phyloP scores from a whole-genome alignment of 768 basidiomycete species.

The Kondoa malvinella region DNA sequence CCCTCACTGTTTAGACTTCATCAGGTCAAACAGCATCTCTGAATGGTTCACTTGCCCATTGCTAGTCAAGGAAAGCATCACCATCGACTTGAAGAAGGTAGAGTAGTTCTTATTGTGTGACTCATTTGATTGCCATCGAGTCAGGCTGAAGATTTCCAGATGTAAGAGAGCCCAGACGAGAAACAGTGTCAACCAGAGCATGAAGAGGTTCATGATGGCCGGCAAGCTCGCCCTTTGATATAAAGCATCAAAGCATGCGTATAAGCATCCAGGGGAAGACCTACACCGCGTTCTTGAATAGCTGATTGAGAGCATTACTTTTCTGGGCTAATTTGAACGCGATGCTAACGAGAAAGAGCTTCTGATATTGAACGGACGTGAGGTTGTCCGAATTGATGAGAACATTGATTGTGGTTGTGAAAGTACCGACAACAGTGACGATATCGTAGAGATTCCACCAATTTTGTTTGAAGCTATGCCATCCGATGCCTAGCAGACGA shows the following conservation, averaged over 20 bases:
- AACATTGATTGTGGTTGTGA: conserved; percentile 62
- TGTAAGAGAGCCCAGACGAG: conserved; percentile 76
- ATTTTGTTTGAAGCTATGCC: conserved; percentile 63
- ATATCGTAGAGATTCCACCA: conserved; percentile 92
- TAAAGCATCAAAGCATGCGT: neutral
- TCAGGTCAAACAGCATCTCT: conserved; percentile 13
- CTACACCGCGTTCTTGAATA: conserved; percentile 90
- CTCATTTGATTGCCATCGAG: conserved; percentile 61
- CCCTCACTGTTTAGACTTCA: conserved; percentile 47
- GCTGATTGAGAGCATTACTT: conserved; percentile 69
- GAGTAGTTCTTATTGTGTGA: conserved; percentile 58
- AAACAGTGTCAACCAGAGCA: conserved; percentile 77
- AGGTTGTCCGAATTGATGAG: conserved; percentile 40
- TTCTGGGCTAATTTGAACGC: conserved; percentile 86
- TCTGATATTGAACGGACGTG: conserved; percentile 42
- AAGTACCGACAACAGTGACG: conserved; percentile 58
- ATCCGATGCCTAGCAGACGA: conserved; percentile 68
- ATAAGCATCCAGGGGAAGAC: conserved; percentile 30
- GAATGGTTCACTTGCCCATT: conserved; percentile 50
- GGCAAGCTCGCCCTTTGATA: conserved; percentile 58
- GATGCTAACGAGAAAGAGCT: conserved; percentile 80
- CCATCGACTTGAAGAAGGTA: conserved; percentile 55
- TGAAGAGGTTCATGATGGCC: conserved; percentile 63
- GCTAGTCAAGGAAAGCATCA: conserved; percentile 84
- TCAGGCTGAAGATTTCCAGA: conserved; percentile 78